Evolutionary conservation across 306 rosid species (phyloP), one percentile per base, ranked within the genome.

Genomic region (Lathyrus sativus): DNA sequence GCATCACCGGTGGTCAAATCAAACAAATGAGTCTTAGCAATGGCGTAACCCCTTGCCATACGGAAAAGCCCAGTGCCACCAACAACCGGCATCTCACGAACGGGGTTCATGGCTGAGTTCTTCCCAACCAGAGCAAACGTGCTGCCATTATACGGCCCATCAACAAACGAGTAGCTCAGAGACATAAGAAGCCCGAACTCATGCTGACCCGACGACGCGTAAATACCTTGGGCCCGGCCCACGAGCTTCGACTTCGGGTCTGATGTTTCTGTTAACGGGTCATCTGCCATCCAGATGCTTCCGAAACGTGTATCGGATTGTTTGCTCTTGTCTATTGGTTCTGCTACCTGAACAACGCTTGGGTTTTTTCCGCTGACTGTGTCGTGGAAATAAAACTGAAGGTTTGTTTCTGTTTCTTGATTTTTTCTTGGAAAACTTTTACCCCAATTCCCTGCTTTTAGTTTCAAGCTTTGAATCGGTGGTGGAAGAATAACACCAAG

Each of bases 321-420:
- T 15, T 82, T 82, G 35, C 45, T 41, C 4, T 90, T 74, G 9
- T 22, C 79, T 0, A 63, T 10, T 0, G 88, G 95, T 39, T 84
- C 65, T 0, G 90, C 96, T 12, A 92, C 86, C 57, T 80, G 76
- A 7, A 89, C 12, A 3, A 89, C 91, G 31, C 78, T 87, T 0
- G 96, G 98, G 60, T 57, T 84, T 60, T 72, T 67, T 12, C 98
- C 98, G 28, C 96, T 87, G 11, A 84, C 0, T 1, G 69, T 85
- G 85, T 92, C 98, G 7, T 92, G 98, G 82, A 92, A 92, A 78
- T 82, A 92, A 86, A 92, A 92, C 4, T 89, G 86, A 18, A 92
- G 85, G 67, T 67, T 85, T 11, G 95, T 85, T 10, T 72, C 67
- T 0, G 72, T 81, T 9, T 85, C 85, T 56, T 84, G 18, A 1